Conservation (phyloP, 345 rosid species). For the Euphorbia tirucalli region DNA sequence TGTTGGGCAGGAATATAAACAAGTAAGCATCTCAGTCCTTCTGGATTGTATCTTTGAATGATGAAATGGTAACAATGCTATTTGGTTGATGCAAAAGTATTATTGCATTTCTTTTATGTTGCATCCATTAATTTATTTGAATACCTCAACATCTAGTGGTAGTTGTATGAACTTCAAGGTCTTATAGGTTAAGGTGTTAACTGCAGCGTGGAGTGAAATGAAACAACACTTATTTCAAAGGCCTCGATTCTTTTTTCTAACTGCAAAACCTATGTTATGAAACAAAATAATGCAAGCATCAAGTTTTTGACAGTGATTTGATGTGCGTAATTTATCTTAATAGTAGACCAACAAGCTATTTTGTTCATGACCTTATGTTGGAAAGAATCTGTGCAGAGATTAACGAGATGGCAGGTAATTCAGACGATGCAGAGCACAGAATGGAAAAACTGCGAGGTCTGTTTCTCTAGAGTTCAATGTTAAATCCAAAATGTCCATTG, state of each 20-base stretch:
- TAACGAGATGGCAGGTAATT: slow-evolving; percentile 46
- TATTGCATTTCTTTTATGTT: background rate
- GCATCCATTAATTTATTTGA: background rate
- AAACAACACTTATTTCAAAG: background rate
- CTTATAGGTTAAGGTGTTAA: background rate
- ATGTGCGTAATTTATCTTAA: background rate
- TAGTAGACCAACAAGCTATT: background rate
- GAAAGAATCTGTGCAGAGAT: slow-evolving; percentile 44
- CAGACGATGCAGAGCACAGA: slow-evolving; percentile 30
- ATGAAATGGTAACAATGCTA: background rate
- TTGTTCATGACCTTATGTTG: background rate
- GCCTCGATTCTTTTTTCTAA: no score
- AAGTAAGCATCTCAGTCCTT: slow-evolving; percentile 39
- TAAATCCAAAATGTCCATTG: background rate
- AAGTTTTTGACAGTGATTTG: no score
- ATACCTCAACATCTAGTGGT: background rate
- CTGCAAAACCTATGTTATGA: background rate
- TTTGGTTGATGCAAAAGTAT: background rate
- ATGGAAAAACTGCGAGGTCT: slow-evolving; percentile 57
- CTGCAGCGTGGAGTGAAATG: background rate
- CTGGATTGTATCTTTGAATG: no score
- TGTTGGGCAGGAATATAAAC: slow-evolving; percentile 45
- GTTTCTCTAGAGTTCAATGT: slow-evolving; percentile 10
- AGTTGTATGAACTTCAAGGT: background rate
- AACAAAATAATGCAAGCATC: background rate